Evolutionary conservation across 768 basidiomycete genomes (phyloP).

Genomic region (Tylopilus rubrobrunneus): DNA sequence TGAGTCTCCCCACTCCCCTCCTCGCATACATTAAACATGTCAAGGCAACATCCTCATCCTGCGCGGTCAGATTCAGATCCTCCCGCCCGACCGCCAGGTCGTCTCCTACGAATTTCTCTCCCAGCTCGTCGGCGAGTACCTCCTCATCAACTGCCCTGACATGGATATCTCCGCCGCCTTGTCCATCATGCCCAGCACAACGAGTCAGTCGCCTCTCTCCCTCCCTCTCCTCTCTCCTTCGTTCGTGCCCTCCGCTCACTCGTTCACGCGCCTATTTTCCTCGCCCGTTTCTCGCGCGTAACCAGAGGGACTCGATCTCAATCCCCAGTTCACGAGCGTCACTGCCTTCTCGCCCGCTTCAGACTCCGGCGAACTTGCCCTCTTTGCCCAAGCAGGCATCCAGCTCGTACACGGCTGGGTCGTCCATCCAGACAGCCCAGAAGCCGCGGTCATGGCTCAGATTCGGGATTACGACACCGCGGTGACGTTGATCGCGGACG

Average conservation of each 20-base stretch:
- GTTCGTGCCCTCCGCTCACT: neutral
- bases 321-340: constrained; percentile 73
- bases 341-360: constrained; percentile 64
- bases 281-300: neutral
- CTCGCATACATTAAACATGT: neutral
- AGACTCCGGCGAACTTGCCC: constrained; percentile 71
- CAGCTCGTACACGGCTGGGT: constrained; percentile 85
- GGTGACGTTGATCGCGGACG: constrained; percentile 71
- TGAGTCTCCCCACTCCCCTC: constrained; percentile 24
- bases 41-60: constrained; percentile 86
- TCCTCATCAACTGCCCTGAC: constrained; percentile 52
- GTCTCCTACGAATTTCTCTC: constrained; percentile 87
- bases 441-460: constrained; percentile 49
- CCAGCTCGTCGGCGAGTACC: constrained; percentile 78
- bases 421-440: constrained; percentile 43
- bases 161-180: constrained; percentile 32
- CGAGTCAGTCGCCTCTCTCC: constrained; percentile 47
- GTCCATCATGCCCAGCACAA: constrained; percentile 53
- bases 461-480: constrained; percentile 71
- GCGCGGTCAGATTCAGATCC: constrained; percentile 74
- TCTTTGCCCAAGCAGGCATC: constrained; percentile 82
- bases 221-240: neutral
- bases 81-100: constrained; percentile 56
- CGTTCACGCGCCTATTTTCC: too few species aligned
- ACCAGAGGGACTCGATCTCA: constrained; percentile 83